A percentile compares a stretch with the other conserved stretches of the same genome.
Conservation (phyloP, 495 filamentous ascomycete species). For the Echria macrotheca region DNA sequence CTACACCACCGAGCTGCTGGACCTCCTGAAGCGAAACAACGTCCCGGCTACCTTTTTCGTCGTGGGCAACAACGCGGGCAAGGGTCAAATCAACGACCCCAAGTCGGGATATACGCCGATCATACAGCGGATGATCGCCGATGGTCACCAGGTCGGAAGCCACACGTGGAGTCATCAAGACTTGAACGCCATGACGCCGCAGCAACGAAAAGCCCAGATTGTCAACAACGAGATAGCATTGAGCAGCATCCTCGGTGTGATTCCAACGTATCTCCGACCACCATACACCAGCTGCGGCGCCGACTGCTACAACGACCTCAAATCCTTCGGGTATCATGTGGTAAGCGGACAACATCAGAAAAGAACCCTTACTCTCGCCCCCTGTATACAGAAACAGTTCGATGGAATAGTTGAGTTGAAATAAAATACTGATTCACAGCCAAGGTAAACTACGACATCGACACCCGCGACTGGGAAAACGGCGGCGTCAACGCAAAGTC, state of each 20-base stretch:
- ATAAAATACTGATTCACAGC: neutral
- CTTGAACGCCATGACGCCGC: conserved; percentile 47
- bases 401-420: too few relatives aligned
- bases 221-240: conserved; percentile 65
- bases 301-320: conserved; percentile 45
- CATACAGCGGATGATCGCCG: conserved; percentile 47
- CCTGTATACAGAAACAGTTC: neutral
- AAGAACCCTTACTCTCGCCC: too few relatives aligned
- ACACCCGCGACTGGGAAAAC: conserved; percentile 61
- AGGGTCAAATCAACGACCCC: conserved; percentile 43
- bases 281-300: conserved; percentile 54
- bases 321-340: conserved; percentile 57
- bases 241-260: conserved; percentile 57
- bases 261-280: conserved; percentile 72
- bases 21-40: conserved; percentile 52
- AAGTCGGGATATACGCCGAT: conserved; percentile 22
- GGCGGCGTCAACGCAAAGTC: conserved; percentile 37
- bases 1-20: conserved; percentile 57
- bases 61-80: conserved; percentile 35
- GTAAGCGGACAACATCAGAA: conserved; percentile 8
- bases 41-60: conserved; percentile 67
- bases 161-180: conserved; percentile 71
- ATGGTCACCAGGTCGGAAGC: conserved; percentile 65
- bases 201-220: conserved; percentile 52
- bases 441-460: conserved; percentile 52